These are phyloP conservation scores for Cajanus cajan DNA, from an alignment of 306 rosid genomes.

Conservation along the genomic window DNA sequence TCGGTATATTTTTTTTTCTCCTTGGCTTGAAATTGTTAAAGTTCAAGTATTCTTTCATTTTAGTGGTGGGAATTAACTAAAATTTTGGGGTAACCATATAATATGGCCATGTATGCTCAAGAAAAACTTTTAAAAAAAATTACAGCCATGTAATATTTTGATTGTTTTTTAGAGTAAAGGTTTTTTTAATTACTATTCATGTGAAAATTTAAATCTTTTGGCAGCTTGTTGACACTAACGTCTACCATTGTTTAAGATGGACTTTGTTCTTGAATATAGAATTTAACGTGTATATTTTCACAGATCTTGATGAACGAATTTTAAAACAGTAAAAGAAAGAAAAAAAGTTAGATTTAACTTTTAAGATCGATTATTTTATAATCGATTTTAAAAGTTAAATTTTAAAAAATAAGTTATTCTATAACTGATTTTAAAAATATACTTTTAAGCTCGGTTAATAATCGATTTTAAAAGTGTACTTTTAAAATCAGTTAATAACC, in stretches of 20 bases:
- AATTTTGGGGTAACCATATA: neutral
- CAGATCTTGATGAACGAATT: slow-evolving; percentile 93
- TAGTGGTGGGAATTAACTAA: neutral
- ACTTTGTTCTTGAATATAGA: neutral
- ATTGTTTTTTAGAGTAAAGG: neutral
- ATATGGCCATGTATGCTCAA: no score
- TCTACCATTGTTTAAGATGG: slow-evolving; percentile 3
- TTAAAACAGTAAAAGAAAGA: slow-evolving; percentile 95
- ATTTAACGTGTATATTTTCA: slow-evolving; percentile 1
- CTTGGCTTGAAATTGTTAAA: slow-evolving; percentile 6
- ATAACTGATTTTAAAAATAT: no score
- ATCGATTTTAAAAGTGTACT: no score
- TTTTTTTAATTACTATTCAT: neutral
- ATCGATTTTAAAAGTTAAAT: no score
- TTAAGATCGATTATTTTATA: no score
- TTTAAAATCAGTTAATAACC: no score
- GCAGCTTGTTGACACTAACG: neutral
- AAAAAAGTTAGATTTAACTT: no score
- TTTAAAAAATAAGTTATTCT: no score
- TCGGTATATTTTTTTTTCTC: neutral
- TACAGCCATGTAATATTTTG: no score
- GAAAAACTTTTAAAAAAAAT: neutral
- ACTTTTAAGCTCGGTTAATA: no score
- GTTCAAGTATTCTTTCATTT: slow-evolving; percentile 3
- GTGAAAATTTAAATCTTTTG: neutral